Evolutionary conservation across 1,284 basidiomycete genomes (phyloP), one percentile per base, ranked within the genome.

Genomic region (Ustilago hordei): DNA sequence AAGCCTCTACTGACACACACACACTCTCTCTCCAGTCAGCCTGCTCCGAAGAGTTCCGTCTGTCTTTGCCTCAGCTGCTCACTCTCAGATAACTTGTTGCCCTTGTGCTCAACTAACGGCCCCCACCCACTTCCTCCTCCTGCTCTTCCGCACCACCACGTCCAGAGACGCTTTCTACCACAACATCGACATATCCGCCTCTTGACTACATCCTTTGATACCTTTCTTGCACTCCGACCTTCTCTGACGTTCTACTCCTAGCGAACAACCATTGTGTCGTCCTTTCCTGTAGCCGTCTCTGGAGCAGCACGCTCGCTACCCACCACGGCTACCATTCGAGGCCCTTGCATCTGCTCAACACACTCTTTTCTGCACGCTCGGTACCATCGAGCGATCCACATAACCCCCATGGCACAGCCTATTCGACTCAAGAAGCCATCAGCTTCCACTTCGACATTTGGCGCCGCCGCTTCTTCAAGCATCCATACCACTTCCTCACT

Each of bases 361-460:
- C 0, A 19, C 12, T 17, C 43, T 15, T 47, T 8, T 55, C 38
- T n/a, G 23, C 3, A 23, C 11, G 39, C 50, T 55, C 41, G 38
- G n/a, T 41, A 23, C 38, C 5, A 19, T 39, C 41, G 55, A 47
- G 36, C 32, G 13, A 13, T n/a, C 43, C 5, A 35, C 11, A 5
- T 36, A 3, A 1, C 48, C 48, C 28, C 28, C 54, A 75, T 70
- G 74, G 48, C 74, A 8, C 66, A 72, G 60, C 69, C 69, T 1
- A 63, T 72, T 19, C 65, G 66, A 23, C 60, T 69, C 56, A 63
- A 64, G 39, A 68, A 61, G 50, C 55, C 62, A 1, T 55, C 17
- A 3, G n/a, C 55, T 19, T 58, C 59, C 43, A 19, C n/a, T 4
- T 41, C 13, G 6, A 28, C 57, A 3, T 39, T 60, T 2, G 31